Base-by-base conservation (phyloP, 441 rosid genomes). In the Corymbia calophylla region DNA sequence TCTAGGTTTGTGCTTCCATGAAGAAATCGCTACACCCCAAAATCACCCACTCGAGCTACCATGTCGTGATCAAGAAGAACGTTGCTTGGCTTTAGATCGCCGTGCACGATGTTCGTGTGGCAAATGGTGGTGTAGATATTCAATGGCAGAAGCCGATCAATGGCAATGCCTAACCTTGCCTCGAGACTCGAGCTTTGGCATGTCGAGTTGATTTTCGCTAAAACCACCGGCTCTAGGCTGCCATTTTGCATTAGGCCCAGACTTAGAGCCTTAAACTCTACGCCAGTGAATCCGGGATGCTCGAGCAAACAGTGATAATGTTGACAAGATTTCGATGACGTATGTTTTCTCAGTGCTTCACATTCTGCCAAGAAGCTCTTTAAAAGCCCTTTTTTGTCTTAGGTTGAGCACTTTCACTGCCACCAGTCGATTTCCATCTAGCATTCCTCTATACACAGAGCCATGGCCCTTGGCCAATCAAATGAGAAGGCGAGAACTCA, bases 261-360 rank as follows among this genome's bases (percentile, higher is more conserved):
- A 95, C 94, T n/a, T 66, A 95, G 90, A 60, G 93, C 96, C 18
- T 93, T 88, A 91, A 95, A 95, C 80, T 95, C 94, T 2, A 12
- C 85, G 58, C 92, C 92, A 27, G 56, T 92, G 56, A 89, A 88
- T 95, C 95, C n/a, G n/a, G n/a, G 31, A 93, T 60, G 87, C 94
- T 93, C 9, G 94, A 94, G 92, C 96, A 95, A 23, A 94, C 93
- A 35, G 96, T 94, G 60, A 95, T 87, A 86, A 95, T 88, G 87
- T 93, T 95, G 80, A 95, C 92, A 70, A 95, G 94, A 90, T 95
- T 95, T 19, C 93, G 90, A 39, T 95, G 96, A 87, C 96, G 93
- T 5, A 90, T 89, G 48, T 91, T 94, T n/a, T 86, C 92, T 92
- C 48, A 95, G 49, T 53, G 95, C 94, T 88, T 92, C 93, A 47